phyloP scores from a whole-genome alignment of 495 filamentous ascomycete genomes.

The Penicillium paradoxum region DNA sequence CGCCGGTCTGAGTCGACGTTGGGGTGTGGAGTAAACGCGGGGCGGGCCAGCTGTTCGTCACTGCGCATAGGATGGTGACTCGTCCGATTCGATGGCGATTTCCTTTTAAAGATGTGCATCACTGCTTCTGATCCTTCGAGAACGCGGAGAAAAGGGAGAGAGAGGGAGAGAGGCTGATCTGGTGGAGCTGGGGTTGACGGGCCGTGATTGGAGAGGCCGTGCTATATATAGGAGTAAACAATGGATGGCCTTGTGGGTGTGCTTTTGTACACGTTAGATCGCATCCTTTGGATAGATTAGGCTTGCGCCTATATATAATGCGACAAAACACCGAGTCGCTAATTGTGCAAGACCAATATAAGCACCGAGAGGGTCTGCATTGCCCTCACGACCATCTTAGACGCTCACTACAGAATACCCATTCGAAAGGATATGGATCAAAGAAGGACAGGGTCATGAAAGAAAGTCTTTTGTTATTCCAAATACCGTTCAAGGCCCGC shows the following conservation, averaged over 20 bases:
- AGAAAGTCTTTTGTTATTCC: neutral
- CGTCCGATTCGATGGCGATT: slow-evolving; percentile 20
- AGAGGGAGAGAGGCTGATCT: slow-evolving; percentile 4
- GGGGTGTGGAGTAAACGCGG: slow-evolving; percentile 22
- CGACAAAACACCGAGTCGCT: neutral
- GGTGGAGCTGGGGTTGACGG: neutral
- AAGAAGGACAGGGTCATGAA: neutral
- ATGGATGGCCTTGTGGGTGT: neutral
- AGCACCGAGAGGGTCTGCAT: neutral
- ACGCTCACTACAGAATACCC: too few relatives aligned
- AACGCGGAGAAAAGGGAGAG: neutral
- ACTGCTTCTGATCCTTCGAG: slow-evolving; percentile 3
- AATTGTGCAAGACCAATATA: neutral
- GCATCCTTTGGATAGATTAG: neutral
- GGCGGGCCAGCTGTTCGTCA: slow-evolving; percentile 29
- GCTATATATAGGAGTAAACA: slow-evolving; percentile 15
- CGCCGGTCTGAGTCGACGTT: slow-evolving; percentile 20
- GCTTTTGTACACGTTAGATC: neutral
- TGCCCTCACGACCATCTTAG: too few relatives aligned
- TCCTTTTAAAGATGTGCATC: slow-evolving; percentile 34
- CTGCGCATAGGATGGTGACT: slow-evolving; percentile 26
- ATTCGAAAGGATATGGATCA: neutral
- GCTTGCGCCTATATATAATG: neutral
- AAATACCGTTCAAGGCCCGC: neutral
- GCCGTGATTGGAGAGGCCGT: neutral